These are phyloP conservation scores for Hylodesmum podocarpum DNA, from an alignment of 306 rosid genomes.

Conservation along the genomic window DNA sequence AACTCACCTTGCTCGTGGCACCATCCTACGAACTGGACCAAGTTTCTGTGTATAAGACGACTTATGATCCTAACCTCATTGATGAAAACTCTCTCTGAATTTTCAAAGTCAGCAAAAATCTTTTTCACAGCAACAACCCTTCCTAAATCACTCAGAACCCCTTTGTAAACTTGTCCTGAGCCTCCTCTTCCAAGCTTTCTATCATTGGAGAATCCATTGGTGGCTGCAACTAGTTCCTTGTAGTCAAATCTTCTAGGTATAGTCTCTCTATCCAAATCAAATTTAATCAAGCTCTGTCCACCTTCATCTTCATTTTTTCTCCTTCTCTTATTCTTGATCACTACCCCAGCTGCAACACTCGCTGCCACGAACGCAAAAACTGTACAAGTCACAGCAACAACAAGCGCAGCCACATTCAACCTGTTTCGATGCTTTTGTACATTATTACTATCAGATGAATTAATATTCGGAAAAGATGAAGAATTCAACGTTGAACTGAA, in stretches of 20 bases:
- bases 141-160: conserved; percentile 17
- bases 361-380: background rate
- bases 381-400: conserved; percentile 4
- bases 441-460: too few species aligned
- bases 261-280: conserved; percentile 33
- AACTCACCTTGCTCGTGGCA: conserved; percentile 42
- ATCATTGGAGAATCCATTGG: conserved; percentile 34
- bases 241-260: conserved; percentile 45
- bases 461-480: too few species aligned
- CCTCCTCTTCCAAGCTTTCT: conserved; percentile 53
- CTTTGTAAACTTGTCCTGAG: conserved; percentile 50
- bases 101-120: conserved; percentile 32
- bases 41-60: conserved; percentile 43
- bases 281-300: too few species aligned
- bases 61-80: conserved; percentile 52
- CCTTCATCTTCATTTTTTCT: too few species aligned
- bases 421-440: too few species aligned
- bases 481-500: conserved; percentile 35
- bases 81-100: conserved; percentile 30
- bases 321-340: conserved; percentile 18
- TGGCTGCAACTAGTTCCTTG: conserved; percentile 39
- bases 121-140: conserved; percentile 49
- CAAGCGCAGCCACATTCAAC: too few species aligned
- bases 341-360: conserved; percentile 7
- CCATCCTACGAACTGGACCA: conserved; percentile 54